A percentile compares a stretch with the other conserved stretches of the same genome.
Evolutionary conservation across 441 rosid genomes (phyloP).

Genomic region (Lepidium campestre): DNA sequence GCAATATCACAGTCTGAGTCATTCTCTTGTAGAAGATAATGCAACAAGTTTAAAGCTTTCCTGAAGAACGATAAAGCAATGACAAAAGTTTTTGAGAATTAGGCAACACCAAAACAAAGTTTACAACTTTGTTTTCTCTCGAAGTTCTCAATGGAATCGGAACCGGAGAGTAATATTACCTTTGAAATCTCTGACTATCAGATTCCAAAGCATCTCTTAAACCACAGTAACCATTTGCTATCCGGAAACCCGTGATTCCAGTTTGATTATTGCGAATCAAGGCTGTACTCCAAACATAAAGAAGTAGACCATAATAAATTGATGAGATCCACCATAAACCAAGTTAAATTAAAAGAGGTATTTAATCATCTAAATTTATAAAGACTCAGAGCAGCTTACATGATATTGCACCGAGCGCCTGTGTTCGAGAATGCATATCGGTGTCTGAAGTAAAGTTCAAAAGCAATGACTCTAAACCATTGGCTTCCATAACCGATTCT

Average conservation of each 20-base stretch:
- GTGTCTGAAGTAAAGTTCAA: slow-evolving; percentile 66
- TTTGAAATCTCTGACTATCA: slow-evolving; percentile 75
- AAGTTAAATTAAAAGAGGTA: not conserved
- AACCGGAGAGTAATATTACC: slow-evolving; percentile 58
- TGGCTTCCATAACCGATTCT: slow-evolving; percentile 84
- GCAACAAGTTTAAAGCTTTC: slow-evolving; percentile 85
- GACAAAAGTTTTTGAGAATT: not conserved
- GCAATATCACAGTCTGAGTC: slow-evolving; percentile 47
- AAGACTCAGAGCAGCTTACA: slow-evolving; percentile 42
- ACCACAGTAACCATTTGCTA: slow-evolving; percentile 77
- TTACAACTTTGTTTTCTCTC: not conserved
- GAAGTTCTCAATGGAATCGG: not conserved
- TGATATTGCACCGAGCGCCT: slow-evolving; percentile 88
- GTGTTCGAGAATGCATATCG: slow-evolving; percentile 57
- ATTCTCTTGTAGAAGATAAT: slow-evolving; percentile 64
- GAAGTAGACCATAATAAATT: not conserved
- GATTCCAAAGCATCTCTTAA: slow-evolving; percentile 75
- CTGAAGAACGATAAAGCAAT: slow-evolving; percentile 33
- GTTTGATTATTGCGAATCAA: slow-evolving; percentile 85
- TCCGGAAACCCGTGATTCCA: slow-evolving; percentile 63
- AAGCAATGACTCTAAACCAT: slow-evolving; percentile 74
- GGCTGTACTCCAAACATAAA: slow-evolving; percentile 41
- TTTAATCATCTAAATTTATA: not conserved
- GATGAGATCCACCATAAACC: not conserved
- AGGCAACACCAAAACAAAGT: not conserved